Base-by-base conservation (phyloP, 140 eudicot species). In the Oenanthe javanica region DNA sequence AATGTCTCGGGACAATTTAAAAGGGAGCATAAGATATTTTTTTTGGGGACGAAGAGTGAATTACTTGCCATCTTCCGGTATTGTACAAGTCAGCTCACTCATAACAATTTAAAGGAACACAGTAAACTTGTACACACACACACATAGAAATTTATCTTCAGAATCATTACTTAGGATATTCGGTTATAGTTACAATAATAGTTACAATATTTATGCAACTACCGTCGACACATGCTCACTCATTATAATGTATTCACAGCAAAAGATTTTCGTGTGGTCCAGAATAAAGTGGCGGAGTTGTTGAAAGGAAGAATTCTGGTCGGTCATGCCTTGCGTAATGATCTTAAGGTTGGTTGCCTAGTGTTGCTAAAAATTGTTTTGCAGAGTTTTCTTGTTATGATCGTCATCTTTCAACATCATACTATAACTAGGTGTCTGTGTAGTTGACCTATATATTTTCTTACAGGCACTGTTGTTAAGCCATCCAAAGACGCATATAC, bases 301-400 rank as follows among this genome's bases (percentile, higher is more conserved):
- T 82, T 92, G 64, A 89, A 92, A 79, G 97, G 97, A 79, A 87
- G 81, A 84, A 87, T 89, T 81, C 97, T 95, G 88, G 97, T 95
- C 50, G 99, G 99, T 45, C 99, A 95, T 86, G 99, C 99, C 61
- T 79, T 95, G 82, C 96, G 91, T 82, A 95, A 95, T 77, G 99
- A 95, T 86, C 96, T 95, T 42, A 95, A 88, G 93, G 99, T 93
- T 74, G 16, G 82, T 79, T 38, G 75, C 40, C 18, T 59, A 23
- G n/a, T 31, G 70, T 31, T 61, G 45, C 45, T 40, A 74, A 48
- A 11, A 42, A 1, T 2, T 16, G 16, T 1, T 23, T 11, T 75
- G 19, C 0, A 40, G 10, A 67, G 21, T 1, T 67, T 36, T 67
- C 13, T 67, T 25, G 0, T 66, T 66, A 13, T 21, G 0, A 7